phyloP scores from a whole-genome alignment of 495 filamentous ascomycete genomes.

The Xylaria sp. region DNA sequence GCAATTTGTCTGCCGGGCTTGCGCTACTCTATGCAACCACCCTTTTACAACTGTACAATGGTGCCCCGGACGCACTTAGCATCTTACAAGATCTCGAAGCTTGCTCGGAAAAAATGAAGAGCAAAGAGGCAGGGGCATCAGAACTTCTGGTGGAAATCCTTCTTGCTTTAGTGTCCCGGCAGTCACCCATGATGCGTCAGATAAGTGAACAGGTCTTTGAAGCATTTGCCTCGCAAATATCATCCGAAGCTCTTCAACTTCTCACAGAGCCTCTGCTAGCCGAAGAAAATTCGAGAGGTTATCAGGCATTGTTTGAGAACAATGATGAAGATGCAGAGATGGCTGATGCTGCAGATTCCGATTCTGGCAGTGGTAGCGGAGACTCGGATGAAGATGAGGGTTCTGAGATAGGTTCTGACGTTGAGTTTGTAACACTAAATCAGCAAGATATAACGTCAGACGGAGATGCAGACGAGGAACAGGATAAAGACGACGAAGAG shows the following conservation, averaged over 20 bases:
- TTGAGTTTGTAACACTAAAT: conserved; percentile 52
- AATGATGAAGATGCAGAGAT: conserved; percentile 65
- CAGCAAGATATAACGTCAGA: conserved; percentile 38
- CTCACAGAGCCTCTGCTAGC: conserved; percentile 76
- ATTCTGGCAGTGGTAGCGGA: conserved; percentile 45
- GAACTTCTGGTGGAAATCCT: conserved; percentile 86
- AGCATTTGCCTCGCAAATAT: conserved; percentile 74
- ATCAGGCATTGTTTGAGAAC: conserved; percentile 84
- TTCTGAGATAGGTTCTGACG: conserved; percentile 52
- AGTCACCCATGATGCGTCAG: conserved; percentile 82
- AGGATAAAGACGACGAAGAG: conserved; percentile 56
- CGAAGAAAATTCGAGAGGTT: conserved; percentile 81
- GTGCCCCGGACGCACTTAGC: conserved; percentile 79
- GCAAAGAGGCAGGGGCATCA: conserved; percentile 65
- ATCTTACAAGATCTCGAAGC: conserved; percentile 77
- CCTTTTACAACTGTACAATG: conserved; percentile 87
- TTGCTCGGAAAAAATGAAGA: conserved; percentile 71
- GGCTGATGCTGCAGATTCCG: conserved; percentile 52
- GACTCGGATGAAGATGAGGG: conserved; percentile 45
- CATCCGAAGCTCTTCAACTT: conserved; percentile 73
- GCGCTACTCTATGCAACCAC: conserved; percentile 84
- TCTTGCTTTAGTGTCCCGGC: conserved; percentile 85
- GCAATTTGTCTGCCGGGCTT: conserved; percentile 64
- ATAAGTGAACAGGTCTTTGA: conserved; percentile 87
- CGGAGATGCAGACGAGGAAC: conserved; percentile 52